Base-by-base conservation (phyloP, 805 yeast species). In the Kazachstania viticola region DNA sequence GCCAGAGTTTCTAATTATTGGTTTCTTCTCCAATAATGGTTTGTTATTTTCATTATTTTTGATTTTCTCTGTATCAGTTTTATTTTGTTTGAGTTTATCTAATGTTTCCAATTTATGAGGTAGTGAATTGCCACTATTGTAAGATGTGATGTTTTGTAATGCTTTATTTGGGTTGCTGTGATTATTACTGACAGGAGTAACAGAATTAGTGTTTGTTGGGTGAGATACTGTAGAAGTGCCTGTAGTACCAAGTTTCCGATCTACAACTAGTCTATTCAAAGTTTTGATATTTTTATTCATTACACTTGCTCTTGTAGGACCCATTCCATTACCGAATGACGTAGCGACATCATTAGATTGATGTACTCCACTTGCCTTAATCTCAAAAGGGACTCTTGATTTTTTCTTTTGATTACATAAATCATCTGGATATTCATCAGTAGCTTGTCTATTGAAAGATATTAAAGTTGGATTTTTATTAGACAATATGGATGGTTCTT, bases 1-100 rank as follows among this genome's bases (percentile, higher is more conserved):
- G 0, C 96, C 96, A 1, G 88, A 44, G 28, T 49, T 56, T 39
- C 48, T 55, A 14, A 49, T 46, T 7, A 38, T 38, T 24, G 37
- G 38, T 27, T 39, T 38, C 28, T 30, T 32, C 4, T 17, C 25
- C 18, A 28, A 14, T 23, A 23, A 29, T 25, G 30, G 14, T 5
- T 12, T 27, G 12, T 6, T 11, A 16, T 16, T n/a, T 27, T 12
- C 22, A 7, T 8, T 17, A 17, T 6, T 17, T 17, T 7, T 27
- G 8, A 17, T 12, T 16, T 17, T 6, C 14, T 27, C n/a, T 16
- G n/a, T 9, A 9, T 9, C 7, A 9, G 25, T 9, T 19, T 19
- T 19, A 7, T 19, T 11, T 11, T 19, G 9, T 11, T 19, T 19
- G 22, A 11, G 7, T 19, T 19, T 19, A 19, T 19, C 22, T 19